Percentiles rank a stretch among this genome's conserved stretches.
Evolutionary conservation across 495 filamentous ascomycete genomes (phyloP).

Genomic region (Podospora appendiculata): DNA sequence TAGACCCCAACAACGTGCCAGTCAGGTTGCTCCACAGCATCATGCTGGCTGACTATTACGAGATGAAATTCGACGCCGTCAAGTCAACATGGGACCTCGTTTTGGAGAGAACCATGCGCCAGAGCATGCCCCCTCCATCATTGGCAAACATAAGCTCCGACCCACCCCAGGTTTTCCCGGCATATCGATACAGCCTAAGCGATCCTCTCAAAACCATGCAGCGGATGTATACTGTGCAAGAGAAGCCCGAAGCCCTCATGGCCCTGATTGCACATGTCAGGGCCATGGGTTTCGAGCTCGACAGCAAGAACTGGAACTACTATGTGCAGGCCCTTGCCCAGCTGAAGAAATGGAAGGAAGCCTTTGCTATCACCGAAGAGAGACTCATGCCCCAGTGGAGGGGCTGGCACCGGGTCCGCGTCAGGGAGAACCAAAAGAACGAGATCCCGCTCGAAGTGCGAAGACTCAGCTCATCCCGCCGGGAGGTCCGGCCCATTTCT

Average conservation of each 20-base stretch:
- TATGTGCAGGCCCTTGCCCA: conserved; percentile 45
- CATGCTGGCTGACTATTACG: conserved; percentile 54
- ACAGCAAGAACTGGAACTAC: conserved; percentile 55
- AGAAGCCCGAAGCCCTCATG: conserved; percentile 39
- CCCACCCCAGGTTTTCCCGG: conserved; percentile 28
- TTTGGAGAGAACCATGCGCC: conserved; percentile 37
- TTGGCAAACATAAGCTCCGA: conserved; percentile 5
- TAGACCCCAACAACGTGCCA: conserved; percentile 30
- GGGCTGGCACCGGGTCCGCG: conserved; percentile 50
- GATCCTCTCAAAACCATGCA: conserved; percentile 54
- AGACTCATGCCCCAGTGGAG: conserved; percentile 68
- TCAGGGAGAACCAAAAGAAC: conserved; percentile 7
- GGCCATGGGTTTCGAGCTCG: conserved; percentile 57
- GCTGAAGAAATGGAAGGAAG: conserved; percentile 32
- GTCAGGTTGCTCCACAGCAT: conserved; percentile 53
- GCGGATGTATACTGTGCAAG: conserved; percentile 40
- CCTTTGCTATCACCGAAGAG: conserved; percentile 62
- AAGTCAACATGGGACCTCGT: conserved; percentile 58
- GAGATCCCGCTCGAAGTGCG: conserved; percentile 28
- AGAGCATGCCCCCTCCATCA: background rate
- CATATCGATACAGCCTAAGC: conserved; percentile 52
- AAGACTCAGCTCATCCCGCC: conserved; percentile 19
- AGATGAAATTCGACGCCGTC: conserved; percentile 49
- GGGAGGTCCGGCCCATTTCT: conserved; percentile 27
- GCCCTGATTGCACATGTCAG: conserved; percentile 44